Evolutionary conservation across 106 monocot species (phyloP), one percentile per base, ranked within the genome.

Genomic region (Gastrodia elata): DNA sequence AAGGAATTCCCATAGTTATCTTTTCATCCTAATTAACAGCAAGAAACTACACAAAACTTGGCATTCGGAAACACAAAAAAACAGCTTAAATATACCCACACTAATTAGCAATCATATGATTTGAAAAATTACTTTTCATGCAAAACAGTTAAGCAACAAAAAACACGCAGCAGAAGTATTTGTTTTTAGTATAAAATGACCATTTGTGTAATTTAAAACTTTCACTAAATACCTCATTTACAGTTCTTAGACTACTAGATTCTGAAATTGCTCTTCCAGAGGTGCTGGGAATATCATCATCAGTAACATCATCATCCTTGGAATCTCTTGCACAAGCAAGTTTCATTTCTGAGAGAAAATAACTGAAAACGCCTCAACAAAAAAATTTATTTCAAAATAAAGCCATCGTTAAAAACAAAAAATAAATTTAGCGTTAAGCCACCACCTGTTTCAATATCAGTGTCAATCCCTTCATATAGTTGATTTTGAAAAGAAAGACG

Each of bases 391-490:
- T 38, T 67, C 67, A 67, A 36, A 37, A 37, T n/a, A 67, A 22
- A 38, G 4, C 34, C 3, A 36, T 35, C 2, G 16, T 20, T 15
- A 15, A 67, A 36, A 67, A 61, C 86, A 27, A 28, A 37, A 16
- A 20, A 37, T 20, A n/a, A 52, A 22, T 52, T 52, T 22, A 70
- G 6, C 25, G 20, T 36, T 33, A 58, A 40, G 25, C 42, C 46
- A 44, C 43, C 59, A 93, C 98, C 98, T 82, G 93, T 98, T 85
- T 93, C 93, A 34, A 93, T 87, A 71, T 98, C 97, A 36, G 97
- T 98, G 84, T 98, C 97, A 65, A 93, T 90, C 5, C 97, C 97
- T 82, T 93, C 93, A 87, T 91, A 98, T 72, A 98, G 87, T 76
- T 98, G 97, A 79, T 67, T 88, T 59, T 93, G 86, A 71, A 98